Base-by-base conservation (phyloP, 441 rosid genomes). In the Manihot esculenta region DNA sequence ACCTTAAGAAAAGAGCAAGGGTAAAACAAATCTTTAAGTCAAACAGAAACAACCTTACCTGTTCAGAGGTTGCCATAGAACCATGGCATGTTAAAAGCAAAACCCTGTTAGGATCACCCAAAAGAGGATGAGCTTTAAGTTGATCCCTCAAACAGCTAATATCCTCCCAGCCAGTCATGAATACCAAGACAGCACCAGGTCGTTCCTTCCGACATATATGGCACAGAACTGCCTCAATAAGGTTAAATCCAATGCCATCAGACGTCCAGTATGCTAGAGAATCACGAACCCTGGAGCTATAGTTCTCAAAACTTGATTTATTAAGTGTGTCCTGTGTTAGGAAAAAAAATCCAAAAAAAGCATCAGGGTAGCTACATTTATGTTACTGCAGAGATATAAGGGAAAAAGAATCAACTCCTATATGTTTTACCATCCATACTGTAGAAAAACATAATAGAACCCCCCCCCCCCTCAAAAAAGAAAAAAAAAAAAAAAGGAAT, bases 161-260 rank as follows among this genome's bases (percentile, higher is more conserved):
- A 82, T 95, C 99, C 77, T 93, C 99, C 99, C 99, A 95, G 45
- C 99, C 99, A 76, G 99, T 95, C 93, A 95, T 86, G 85, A 95
- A 95, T 63, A 95, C 96, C 75, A 95, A 86, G 61, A 89, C 97
- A 81, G 97, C 97, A 45, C 99, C 98, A 41, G 91, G 84, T 55
- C 97, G 84, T 81, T 93, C 97, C 84, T 95, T 95, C 63, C 99
- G 90, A 72, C 99, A 91, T 77, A 93, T 91, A 81, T 95, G 98
- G 80, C 98, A 95, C 33, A 93, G 84, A 67, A 89, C 97, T 65
- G 98, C 93, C 81, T 95, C 99, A 63, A 95, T 89, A 80, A 95
- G 93, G 83, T 93, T 93, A 80, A 95, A 95, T 68, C 99, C 99
- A 74, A 93, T 84, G 84, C 92, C 81, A 83, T 95, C 99, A 73